Percentiles rank a stretch among this genome's conserved stretches.
Evolutionary conservation across 2,329 filamentous ascomycete genomes (phyloP).

Genomic region (Pleurostoma richardsiae): DNA sequence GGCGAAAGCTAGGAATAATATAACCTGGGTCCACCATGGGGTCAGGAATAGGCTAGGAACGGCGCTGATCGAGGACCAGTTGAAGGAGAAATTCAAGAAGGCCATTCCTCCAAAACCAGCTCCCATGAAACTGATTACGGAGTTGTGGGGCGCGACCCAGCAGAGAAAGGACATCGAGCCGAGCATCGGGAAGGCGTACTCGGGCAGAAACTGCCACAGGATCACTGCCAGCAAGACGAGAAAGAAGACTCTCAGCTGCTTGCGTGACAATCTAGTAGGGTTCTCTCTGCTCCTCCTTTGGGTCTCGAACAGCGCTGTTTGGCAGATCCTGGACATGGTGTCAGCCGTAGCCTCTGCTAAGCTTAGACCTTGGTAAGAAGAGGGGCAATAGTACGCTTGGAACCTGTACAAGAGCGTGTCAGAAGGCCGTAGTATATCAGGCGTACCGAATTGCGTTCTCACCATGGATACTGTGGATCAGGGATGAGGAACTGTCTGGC

Average conservation of each 20-base stretch:
- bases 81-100: conserved; percentile 52
- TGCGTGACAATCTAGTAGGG: conserved; percentile 40
- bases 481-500: conserved; percentile 53
- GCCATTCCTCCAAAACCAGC: conserved; percentile 59
- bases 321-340: conserved; percentile 28
- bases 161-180: conserved; percentile 57
- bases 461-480: conserved; percentile 52
- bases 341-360: neutral
- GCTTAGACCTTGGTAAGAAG: neutral
- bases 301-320: conserved; percentile 55
- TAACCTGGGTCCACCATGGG: conserved; percentile 55
- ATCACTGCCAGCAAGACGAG: conserved; percentile 44
- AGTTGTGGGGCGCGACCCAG: conserved; percentile 56
- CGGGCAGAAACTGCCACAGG: conserved; percentile 58
- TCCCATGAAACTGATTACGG: conserved; percentile 55
- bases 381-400: conserved; percentile 17
- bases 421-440: too few relatives aligned
- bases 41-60: conserved; percentile 46
- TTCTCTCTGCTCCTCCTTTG: conserved; percentile 45
- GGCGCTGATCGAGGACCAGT: conserved; percentile 57
- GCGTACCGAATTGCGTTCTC: conserved; percentile 16
- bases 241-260: conserved; percentile 55
- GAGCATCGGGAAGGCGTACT: conserved; percentile 55
- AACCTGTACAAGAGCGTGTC: neutral
- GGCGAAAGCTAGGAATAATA: conserved; percentile 49